Evolutionary conservation across 768 basidiomycete genomes (phyloP).

Genomic region (Boletales sp.): DNA sequence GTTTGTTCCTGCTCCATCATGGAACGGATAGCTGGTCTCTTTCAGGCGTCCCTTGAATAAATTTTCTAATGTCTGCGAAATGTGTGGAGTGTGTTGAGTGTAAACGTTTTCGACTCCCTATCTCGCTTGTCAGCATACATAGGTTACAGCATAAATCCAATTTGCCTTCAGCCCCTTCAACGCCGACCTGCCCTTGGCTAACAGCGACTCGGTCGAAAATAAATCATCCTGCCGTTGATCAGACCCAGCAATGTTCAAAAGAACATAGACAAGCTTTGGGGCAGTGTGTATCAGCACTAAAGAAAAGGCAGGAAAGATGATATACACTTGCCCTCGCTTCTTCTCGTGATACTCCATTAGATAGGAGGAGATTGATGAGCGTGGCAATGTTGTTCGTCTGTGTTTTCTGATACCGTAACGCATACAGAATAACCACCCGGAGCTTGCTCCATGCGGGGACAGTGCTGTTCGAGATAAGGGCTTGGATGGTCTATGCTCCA

Average conservation of each 20-base stretch:
- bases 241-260: slow-evolving; percentile 88
- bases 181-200: slow-evolving; percentile 91
- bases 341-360: slow-evolving; percentile 72
- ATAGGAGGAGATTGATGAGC: slow-evolving; percentile 68
- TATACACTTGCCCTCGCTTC: slow-evolving; percentile 56
- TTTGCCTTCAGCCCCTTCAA: slow-evolving; percentile 90
- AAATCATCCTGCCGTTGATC: slow-evolving; percentile 98
- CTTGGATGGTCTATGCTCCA: slow-evolving; percentile 69
- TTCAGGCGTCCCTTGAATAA: slow-evolving; percentile 81
- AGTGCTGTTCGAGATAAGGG: slow-evolving; percentile 60
- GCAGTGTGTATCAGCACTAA: slow-evolving; percentile 7
- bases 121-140: slow-evolving; percentile 6
- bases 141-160: neutral
- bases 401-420: slow-evolving; percentile 90
- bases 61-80: slow-evolving; percentile 88
- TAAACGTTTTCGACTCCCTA: slow-evolving; percentile 99
- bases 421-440: slow-evolving; percentile 86
- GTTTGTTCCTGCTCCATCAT: slow-evolving; percentile 68
- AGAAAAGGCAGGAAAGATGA: slow-evolving; percentile 2
- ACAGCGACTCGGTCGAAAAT: slow-evolving; percentile 91
- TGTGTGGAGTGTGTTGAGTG: slow-evolving; percentile 92
- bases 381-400: slow-evolving; percentile 78
- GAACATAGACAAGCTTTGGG: slow-evolving; percentile 82
- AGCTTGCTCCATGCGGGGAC: slow-evolving; percentile 83
- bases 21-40: slow-evolving; percentile 88